phyloP scores from a whole-genome alignment of 2,329 filamentous ascomycete genomes.

The Ophiostoma novo-ulmi region DNA sequence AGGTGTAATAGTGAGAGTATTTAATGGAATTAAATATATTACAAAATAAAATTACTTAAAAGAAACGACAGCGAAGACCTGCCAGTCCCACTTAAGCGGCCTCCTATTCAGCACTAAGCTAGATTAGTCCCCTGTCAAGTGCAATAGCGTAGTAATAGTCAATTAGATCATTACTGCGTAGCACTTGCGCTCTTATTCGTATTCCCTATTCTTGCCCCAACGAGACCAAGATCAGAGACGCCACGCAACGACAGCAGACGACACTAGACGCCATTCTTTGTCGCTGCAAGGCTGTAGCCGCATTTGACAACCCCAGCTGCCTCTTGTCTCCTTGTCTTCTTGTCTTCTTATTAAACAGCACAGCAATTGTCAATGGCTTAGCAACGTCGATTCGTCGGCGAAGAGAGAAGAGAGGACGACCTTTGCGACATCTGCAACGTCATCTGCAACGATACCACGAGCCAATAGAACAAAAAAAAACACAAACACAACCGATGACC shows the following conservation, averaged over 20 bases:
- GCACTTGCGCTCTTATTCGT: not conserved
- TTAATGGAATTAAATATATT: no score
- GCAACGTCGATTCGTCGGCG: not conserved
- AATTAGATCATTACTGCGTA: not conserved
- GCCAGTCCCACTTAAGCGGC: not conserved
- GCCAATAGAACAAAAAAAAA: not conserved
- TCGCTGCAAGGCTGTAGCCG: not conserved
- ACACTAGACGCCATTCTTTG: not conserved
- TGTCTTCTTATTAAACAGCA: no score
- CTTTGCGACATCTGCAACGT: not conserved
- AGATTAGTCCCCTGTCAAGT: not conserved
- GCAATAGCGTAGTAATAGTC: not conserved
- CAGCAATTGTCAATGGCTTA: not conserved
- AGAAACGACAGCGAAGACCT: not conserved
- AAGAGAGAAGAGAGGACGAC: no score
- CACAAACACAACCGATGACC: not conserved
- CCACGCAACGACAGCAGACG: not conserved
- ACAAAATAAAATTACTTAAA: not conserved
- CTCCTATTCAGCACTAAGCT: not conserved
- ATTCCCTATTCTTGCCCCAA: not conserved
- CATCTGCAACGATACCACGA: not conserved
- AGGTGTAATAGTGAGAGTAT: not conserved
- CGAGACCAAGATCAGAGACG: not conserved
- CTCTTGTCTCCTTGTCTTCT: no score
- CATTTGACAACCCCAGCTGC: not conserved